Percentiles rank a stretch among this genome's conserved stretches.
Conservation (phyloP, 75 land plant species). For the Pinus tabuliformis region DNA sequence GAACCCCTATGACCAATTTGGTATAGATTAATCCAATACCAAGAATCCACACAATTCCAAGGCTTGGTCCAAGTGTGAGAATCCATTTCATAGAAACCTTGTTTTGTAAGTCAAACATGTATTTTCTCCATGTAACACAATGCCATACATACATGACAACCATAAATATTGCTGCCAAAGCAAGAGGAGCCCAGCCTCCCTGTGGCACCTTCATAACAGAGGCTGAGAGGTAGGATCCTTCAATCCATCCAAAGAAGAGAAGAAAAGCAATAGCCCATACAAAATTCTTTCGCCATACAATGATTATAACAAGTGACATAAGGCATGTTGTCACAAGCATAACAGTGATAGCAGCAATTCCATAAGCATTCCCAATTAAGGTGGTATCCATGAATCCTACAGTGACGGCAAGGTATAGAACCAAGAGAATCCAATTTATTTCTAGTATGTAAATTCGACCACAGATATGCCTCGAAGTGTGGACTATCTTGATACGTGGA, state of each 20-base stretch:
- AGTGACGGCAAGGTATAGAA: constrained; percentile 55
- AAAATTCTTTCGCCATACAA: constrained; percentile 68
- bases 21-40: constrained; percentile 58
- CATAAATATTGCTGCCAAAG: constrained; percentile 35
- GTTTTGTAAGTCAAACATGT: constrained; percentile 53
- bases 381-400: constrained; percentile 73
- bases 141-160: constrained; percentile 49
- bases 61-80: constrained; percentile 43
- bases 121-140: constrained; percentile 54
- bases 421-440: constrained; percentile 86
- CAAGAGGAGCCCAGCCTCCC: constrained; percentile 58
- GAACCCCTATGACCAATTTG: constrained; percentile 46
- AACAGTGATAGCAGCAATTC: constrained; percentile 75
- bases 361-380: constrained; percentile 80
- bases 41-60: constrained; percentile 52
- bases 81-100: constrained; percentile 54
- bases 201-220: constrained; percentile 41
- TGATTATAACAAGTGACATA: constrained; percentile 73
- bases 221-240: constrained; percentile 37
- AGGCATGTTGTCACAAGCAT: constrained; percentile 84
- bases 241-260: constrained; percentile 44
- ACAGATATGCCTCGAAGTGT: constrained; percentile 67
- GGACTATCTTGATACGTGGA: constrained; percentile 76
- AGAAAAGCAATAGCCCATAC: constrained; percentile 45
- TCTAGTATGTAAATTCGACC: constrained; percentile 86